Evolutionary conservation across 805 yeast genomes (phyloP), one percentile per base, ranked within the genome.

Genomic region (Pichia phayaonensis): DNA sequence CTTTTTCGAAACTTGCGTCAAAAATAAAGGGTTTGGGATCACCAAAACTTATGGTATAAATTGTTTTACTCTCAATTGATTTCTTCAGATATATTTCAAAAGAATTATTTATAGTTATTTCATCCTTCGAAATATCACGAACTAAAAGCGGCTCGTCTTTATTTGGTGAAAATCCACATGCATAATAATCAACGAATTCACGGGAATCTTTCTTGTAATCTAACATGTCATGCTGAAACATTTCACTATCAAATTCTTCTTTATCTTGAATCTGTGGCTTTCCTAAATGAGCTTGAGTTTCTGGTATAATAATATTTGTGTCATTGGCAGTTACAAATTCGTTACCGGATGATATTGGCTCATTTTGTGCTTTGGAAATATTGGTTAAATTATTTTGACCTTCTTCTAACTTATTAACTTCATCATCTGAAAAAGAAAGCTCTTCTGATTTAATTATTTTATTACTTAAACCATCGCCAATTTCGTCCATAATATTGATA

Each of bases 1-100:
- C 10, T 27, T 4, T n/a, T 7, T n/a, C 38, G 7, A 16, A 11
- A 3, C 2, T 12, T 34, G 8, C 3, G 7, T 16, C 20, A n/a
- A 34, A 34, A 16, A 34, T 10, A n/a, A 16, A 34, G 10, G 4
- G 12, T 1, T 18, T 34, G 6, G 38, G 38, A n/a, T 34, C 8
- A n/a, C 3, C 38, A 18, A 50, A 50, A 21, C 45, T n/a, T 10
- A 50, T 31, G 3, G 53, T 50, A 24, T 44, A 50, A 12, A 43
- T 27, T 13, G 18, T 27, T 3, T 29, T 29, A 7, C 11, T 20
- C n/a, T 49, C 50, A 3, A 36, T 36, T 7, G 15, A 21, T n/a
- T 11, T 44, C 36, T 40, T 48, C 10, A 55, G 31, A 40, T 46
- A 55, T 2, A 55, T 8, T 29, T 55, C 58, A 34, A 55, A 49